A percentile compares a stretch with the other conserved stretches of the same genome.
Conservation (phyloP, 345 rosid genomes). For the Bretschneidera sinensis region DNA sequence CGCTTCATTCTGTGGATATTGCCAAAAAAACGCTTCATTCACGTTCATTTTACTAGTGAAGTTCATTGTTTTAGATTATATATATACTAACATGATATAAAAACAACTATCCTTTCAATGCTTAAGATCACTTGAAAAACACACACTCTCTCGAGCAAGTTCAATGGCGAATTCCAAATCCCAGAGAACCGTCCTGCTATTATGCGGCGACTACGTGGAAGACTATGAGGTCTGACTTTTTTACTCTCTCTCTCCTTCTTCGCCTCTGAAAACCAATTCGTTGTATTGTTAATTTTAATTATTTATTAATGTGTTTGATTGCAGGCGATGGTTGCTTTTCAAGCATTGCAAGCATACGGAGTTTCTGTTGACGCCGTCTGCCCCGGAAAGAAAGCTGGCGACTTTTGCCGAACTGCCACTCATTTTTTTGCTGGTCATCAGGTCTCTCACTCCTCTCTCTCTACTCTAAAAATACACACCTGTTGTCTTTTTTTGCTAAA, state of each 20-base stretch:
- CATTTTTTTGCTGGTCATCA: conserved; percentile 52
- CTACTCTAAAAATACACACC: too few relatives aligned
- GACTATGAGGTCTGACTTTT: conserved; percentile 49
- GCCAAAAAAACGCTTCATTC: too few relatives aligned
- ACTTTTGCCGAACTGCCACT: conserved; percentile 69
- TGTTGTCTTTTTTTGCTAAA: too few relatives aligned
- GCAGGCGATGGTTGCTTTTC: conserved; percentile 94
- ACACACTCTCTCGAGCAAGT: too few relatives aligned
- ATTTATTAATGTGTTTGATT: conserved; percentile 6
- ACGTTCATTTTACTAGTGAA: too few relatives aligned
- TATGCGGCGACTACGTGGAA: conserved; percentile 85
- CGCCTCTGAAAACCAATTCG: too few relatives aligned
- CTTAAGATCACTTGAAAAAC: too few relatives aligned
- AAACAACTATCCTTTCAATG: too few relatives aligned
- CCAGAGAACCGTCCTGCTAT: conserved; percentile 40
- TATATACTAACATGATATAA: too few relatives aligned
- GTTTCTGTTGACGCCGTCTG: conserved; percentile 67
- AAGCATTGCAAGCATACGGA: conserved; percentile 73
- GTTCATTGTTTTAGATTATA: too few relatives aligned
- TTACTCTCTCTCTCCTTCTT: not conserved
- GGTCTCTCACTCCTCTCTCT: conserved; percentile 35
- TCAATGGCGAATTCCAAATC: not conserved
- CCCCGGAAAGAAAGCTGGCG: conserved; percentile 82
- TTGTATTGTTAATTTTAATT: not conserved
- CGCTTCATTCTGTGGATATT: too few relatives aligned